A percentile compares a stretch with the other conserved stretches of the same genome.
Evolutionary conservation across 441 rosid genomes (phyloP).

Genomic region (Croton setiger): DNA sequence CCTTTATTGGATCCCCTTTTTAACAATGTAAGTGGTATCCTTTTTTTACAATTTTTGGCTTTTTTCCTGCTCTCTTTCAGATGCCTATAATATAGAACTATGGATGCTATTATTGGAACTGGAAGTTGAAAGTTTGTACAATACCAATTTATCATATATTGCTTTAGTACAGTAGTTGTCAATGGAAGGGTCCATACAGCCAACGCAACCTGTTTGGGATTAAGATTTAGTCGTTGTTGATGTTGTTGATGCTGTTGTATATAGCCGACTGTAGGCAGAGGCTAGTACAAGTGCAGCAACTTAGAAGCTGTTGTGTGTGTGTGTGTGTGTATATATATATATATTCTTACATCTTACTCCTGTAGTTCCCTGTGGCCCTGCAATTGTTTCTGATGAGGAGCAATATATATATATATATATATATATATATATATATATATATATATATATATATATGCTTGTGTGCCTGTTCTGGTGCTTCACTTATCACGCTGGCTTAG

Average conservation of each 20-base stretch:
- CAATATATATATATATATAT: too few relatives aligned
- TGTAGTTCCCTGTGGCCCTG: too few relatives aligned
- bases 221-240: too few relatives aligned
- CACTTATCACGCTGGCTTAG: background rate
- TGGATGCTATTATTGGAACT: background rate
- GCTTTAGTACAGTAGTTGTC: background rate
- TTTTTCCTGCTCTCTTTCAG: background rate
- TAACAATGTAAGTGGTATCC: slow-evolving; percentile 45
- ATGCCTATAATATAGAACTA: background rate
- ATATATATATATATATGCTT: background rate
- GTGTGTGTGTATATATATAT: too few relatives aligned
- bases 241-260: too few relatives aligned
- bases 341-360: too few relatives aligned
- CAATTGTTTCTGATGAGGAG: background rate
- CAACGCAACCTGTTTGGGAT: too few relatives aligned
- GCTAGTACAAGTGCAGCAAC: background rate
- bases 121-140: background rate
- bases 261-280: too few relatives aligned
- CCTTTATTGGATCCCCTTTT: slow-evolving; percentile 74
- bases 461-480: background rate
- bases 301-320: background rate
- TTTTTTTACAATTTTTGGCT: background rate
- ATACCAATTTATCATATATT: background rate
- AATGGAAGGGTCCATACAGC: too few relatives aligned
- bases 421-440: too few relatives aligned